Conservation (phyloP, 1,284 basidiomycete genomes). For the Hemileia vastatrix region DNA sequence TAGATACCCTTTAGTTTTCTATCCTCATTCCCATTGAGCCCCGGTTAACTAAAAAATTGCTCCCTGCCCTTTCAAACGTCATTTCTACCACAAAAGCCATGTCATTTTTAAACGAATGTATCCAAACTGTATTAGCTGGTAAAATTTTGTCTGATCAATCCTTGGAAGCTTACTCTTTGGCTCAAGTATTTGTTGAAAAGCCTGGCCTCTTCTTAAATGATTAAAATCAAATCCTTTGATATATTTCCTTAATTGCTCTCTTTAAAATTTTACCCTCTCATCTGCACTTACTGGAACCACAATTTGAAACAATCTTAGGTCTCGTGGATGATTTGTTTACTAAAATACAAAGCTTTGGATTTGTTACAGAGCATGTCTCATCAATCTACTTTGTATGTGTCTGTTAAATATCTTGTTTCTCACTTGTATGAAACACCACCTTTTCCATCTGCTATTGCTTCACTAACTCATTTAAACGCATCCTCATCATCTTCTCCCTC, state of each 20-base stretch:
- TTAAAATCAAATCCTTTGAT: constrained; percentile 90
- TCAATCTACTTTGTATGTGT: constrained; percentile 3
- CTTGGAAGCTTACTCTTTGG: constrained; percentile 55
- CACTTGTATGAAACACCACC: background rate
- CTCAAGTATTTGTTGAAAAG: constrained; percentile 82
- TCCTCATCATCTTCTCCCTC: too few relatives aligned
- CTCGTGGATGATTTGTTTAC: constrained; percentile 89
- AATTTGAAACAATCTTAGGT: constrained; percentile 81
- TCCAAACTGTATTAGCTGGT: constrained; percentile 93
- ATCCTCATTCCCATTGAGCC: constrained; percentile 81
- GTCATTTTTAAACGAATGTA: constrained; percentile 92
- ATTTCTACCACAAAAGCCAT: constrained; percentile 94
- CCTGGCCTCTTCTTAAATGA: constrained; percentile 83
- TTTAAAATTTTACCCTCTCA: constrained; percentile 91
- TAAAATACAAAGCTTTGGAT: constrained; percentile 88
- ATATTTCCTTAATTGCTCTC: constrained; percentile 88
- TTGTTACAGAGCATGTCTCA: constrained; percentile 74
- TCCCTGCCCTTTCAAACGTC: constrained; percentile 83
- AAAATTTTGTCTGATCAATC: constrained; percentile 60
- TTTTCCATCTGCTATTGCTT: too few relatives aligned
- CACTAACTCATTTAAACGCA: too few relatives aligned
- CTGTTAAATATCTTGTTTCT: background rate
- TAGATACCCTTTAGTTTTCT: constrained; percentile 59
- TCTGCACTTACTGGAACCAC: constrained; percentile 77
- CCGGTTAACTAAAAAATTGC: constrained; percentile 82